Percentiles rank a stretch among this genome's conserved stretches.
Evolutionary conservation across 2,329 filamentous ascomycete species (phyloP).

Genomic region (Aspergillus melleus): DNA sequence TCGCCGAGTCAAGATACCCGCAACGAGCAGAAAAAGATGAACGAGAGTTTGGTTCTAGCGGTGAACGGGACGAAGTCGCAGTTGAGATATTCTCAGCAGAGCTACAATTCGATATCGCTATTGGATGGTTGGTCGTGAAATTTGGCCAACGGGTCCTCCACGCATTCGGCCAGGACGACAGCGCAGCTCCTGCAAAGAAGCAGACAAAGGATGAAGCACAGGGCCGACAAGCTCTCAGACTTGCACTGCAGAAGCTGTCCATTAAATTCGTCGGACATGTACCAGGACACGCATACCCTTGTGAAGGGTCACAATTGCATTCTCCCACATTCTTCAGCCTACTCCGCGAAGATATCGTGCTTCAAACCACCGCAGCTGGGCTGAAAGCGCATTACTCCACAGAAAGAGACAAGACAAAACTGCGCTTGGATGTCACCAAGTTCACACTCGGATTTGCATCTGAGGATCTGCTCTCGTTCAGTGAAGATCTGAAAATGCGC

Average conservation of each 20-base stretch:
- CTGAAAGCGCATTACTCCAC: conserved; percentile 26
- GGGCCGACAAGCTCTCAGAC: conserved; percentile 18
- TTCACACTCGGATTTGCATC: conserved; percentile 51
- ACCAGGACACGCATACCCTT: conserved; percentile 28
- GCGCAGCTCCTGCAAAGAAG: conserved; percentile 8
- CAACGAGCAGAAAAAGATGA: conserved; percentile 8
- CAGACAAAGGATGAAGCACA: conserved; percentile 8
- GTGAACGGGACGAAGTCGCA: conserved; percentile 20
- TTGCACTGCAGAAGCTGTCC: conserved; percentile 31
- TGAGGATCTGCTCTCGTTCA: conserved; percentile 54
- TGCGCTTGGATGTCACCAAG: conserved; percentile 38
- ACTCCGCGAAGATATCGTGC: conserved; percentile 32
- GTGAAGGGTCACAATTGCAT: conserved; percentile 10
- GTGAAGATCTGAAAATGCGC: conserved; percentile 48
- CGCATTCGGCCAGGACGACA: conserved; percentile 17
- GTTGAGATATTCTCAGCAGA: conserved; percentile 33
- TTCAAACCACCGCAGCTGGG: conserved; percentile 31
- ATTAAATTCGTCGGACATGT: conserved; percentile 42
- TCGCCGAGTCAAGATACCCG: conserved; percentile 2
- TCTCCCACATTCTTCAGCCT: conserved; percentile 20
- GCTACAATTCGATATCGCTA: conserved; percentile 41
- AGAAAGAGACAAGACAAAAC: conserved; percentile 22
- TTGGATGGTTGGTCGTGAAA: conserved; percentile 42
- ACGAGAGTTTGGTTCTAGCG: not conserved
- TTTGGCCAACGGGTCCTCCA: conserved; percentile 33